These are phyloP conservation scores for Curvularia sp. DNA, from an alignment of 2,329 filamentous ascomycete genomes.

Conservation along the genomic window DNA sequence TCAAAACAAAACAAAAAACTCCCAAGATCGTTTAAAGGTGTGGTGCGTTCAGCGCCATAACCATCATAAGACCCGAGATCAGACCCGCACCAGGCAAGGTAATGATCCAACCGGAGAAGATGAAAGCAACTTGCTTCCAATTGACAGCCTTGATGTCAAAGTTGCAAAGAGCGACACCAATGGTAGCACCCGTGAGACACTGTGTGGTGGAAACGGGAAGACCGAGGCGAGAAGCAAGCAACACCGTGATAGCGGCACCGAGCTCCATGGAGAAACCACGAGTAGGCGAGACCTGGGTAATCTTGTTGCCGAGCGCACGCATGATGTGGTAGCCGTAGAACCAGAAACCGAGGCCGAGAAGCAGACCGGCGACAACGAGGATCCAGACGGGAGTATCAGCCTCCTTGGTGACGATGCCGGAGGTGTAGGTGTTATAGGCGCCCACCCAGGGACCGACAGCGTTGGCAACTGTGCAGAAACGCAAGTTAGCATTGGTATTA, in stretches of 20 bases:
- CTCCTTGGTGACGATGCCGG: slow-evolving; percentile 55
- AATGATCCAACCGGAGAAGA: slow-evolving; percentile 54
- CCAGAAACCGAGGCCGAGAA: slow-evolving; percentile 64
- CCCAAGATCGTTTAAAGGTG: slow-evolving; percentile 34
- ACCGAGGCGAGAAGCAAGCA: slow-evolving; percentile 67
- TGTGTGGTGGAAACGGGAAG: slow-evolving; percentile 71
- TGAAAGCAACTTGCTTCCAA: slow-evolving; percentile 52
- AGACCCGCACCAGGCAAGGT: slow-evolving; percentile 54
- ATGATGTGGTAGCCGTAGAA: slow-evolving; percentile 71
- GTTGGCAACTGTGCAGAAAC: too few species aligned
- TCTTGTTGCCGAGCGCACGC: slow-evolving; percentile 66
- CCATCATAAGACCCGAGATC: slow-evolving; percentile 50
- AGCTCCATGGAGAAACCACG: slow-evolving; percentile 54
- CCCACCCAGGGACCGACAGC: slow-evolving; percentile 64
- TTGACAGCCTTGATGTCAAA: slow-evolving; percentile 52
- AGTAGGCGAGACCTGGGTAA: slow-evolving; percentile 66
- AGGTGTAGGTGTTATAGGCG: slow-evolving; percentile 67
- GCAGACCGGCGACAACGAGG: slow-evolving; percentile 61
- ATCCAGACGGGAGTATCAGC: slow-evolving; percentile 66
- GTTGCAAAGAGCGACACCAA: slow-evolving; percentile 41
- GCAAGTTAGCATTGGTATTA: too few species aligned
- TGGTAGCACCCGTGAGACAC: slow-evolving; percentile 51
- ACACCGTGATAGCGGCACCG: slow-evolving; percentile 65
- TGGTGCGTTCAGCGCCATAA: slow-evolving; percentile 54
- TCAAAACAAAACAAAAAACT: background rate